Evolutionary conservation across 306 rosid genomes (phyloP).

Genomic region (Quercus dentata): DNA sequence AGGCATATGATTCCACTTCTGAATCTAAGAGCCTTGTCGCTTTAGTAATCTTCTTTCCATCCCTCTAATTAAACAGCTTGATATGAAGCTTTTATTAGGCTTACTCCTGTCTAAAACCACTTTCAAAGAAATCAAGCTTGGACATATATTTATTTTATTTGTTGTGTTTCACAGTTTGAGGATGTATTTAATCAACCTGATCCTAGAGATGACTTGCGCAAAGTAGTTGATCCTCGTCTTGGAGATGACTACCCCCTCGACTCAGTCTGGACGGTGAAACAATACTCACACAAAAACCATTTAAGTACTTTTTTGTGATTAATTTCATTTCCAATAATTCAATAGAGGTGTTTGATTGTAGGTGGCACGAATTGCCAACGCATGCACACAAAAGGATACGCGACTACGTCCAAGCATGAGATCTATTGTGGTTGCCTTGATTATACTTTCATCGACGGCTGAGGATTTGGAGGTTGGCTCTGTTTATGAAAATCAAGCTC

Average conservation of each 20-base stretch:
- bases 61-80: neutral
- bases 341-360: conserved; percentile 32
- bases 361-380: conserved; percentile 79
- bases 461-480: conserved; percentile 82
- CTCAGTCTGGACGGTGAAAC: conserved; percentile 67
- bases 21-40: conserved; percentile 77
- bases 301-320: neutral
- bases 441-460: conserved; percentile 70
- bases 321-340: conserved; percentile 1
- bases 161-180: conserved; percentile 58
- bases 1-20: conserved; percentile 29
- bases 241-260: conserved; percentile 72
- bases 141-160: neutral
- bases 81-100: neutral
- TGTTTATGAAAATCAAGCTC: conserved; percentile 62
- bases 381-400: conserved; percentile 77
- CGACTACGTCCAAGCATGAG: conserved; percentile 84
- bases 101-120: neutral
- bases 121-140: neutral
- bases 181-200: conserved; percentile 56
- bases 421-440: conserved; percentile 75
- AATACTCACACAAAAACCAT: conserved; percentile 3
- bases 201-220: conserved; percentile 46
- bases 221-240: conserved; percentile 70
- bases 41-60: conserved; percentile 45